Evolutionary conservation across 371 early-diverging fungal species (phyloP).

Genomic region (Syncephalis plumigaleata): DNA sequence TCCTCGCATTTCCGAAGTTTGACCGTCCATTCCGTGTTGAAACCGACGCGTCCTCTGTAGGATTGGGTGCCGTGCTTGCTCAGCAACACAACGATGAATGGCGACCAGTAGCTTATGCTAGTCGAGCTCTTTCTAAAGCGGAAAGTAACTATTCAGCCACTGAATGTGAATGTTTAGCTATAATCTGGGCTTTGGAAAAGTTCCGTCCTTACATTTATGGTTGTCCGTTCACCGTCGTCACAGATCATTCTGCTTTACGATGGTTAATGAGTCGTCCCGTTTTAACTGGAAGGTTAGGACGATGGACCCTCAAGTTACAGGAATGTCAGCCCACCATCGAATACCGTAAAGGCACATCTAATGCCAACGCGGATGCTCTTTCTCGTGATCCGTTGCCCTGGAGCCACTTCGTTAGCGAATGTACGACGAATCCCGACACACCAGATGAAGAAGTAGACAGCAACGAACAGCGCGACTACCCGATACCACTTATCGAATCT

Average conservation of each 20-base stretch:
- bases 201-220: conserved; percentile 15
- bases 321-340: conserved; percentile 10
- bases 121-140: conserved; percentile 1
- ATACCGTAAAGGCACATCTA: conserved; percentile 8
- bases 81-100: conserved; percentile 10
- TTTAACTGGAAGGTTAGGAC: conserved; percentile 6
- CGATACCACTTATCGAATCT: conserved; percentile 1
- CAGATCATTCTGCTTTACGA: conserved; percentile 14
- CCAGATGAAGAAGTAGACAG: no score
- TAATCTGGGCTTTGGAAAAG: conserved; percentile 14
- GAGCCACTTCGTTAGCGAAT: not conserved
- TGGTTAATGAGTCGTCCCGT: conserved; percentile 5
- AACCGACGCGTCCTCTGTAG: conserved; percentile 15
- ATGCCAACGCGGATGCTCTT: conserved; percentile 14
- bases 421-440: not conserved
- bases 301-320: conserved; percentile 13
- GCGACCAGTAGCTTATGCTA: conserved; percentile 10
- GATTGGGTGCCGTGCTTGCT: conserved; percentile 14
- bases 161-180: conserved; percentile 13
- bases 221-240: conserved; percentile 9
- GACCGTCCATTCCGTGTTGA: conserved; percentile 11
- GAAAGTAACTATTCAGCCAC: conserved; percentile 8
- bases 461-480: not conserved
- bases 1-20: conserved; percentile 11
- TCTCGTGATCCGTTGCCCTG: conserved; percentile 4